Evolutionary conservation across 305 asterid species (phyloP), one percentile per base, ranked within the genome.

Genomic region (Ajuga reptans): DNA sequence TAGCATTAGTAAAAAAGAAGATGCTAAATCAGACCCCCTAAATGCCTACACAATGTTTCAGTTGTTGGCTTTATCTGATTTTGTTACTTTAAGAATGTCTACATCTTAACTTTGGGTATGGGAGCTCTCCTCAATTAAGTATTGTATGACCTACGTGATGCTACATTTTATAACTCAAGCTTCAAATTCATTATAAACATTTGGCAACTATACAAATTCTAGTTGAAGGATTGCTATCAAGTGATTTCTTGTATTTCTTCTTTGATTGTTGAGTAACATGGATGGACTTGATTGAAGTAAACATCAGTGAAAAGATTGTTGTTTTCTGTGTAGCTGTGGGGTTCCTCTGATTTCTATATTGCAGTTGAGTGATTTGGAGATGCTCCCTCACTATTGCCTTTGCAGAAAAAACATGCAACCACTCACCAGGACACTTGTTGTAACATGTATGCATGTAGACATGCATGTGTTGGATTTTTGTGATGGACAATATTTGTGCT

Each of bases 311-410:
- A 11, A n/a, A 14, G 67, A n/a, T n/a, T n/a, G n/a, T n/a, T n/a
- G n/a, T n/a, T n/a, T n/a, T n/a, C n/a, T n/a, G n/a, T n/a, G n/a
- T n/a, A n/a, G n/a, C n/a, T n/a, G n/a, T n/a, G n/a, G n/a, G n/a
- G n/a, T n/a, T n/a, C n/a, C n/a, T n/a, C n/a, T n/a, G n/a, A 42
- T 47, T 18, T 63, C 43, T 24, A 27, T 12, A 16, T 66, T 31
- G 42, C 11, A 8, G 51, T 36, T 34, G 61, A 29, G 60, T 18
- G 34, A 10, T 16, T 34, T 16, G 56, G 57, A 66, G 49, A 50
- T 10, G 62, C 71, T 34, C 29, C 51, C 52, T 10, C 36, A 51
- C 39, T 15, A 66, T 50, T 66, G 53, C 53, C 34, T 66, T 66
- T 6, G 42, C 53, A 18, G 45, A 15, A 45, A 43, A 45, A 27